A percentile compares a stretch with the other conserved stretches of the same genome.
Evolutionary conservation across 2,329 filamentous ascomycete genomes (phyloP).

Genomic region (Eutypa lata): DNA sequence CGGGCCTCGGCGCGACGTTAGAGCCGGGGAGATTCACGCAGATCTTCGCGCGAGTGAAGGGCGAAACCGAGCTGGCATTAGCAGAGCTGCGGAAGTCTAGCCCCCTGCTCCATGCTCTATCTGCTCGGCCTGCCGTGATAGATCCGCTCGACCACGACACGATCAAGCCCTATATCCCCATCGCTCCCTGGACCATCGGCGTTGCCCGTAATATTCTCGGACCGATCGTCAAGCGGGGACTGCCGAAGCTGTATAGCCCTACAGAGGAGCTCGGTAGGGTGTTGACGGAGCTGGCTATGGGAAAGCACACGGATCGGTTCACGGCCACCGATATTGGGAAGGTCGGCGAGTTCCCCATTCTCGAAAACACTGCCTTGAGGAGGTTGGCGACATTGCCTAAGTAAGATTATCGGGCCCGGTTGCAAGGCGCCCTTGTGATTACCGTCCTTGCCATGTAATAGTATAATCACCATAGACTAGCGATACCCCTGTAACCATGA

Average conservation of each 20-base stretch:
- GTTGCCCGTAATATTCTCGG: conserved; percentile 16
- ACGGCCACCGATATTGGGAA: conserved; percentile 19
- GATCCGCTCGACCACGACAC: conserved; percentile 44
- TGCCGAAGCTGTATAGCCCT: conserved; percentile 32
- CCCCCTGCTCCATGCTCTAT: conserved; percentile 50
- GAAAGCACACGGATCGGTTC: conserved; percentile 27
- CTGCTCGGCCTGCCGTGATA: conserved; percentile 57
- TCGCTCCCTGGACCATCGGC: conserved; percentile 15
- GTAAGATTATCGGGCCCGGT: too few relatives aligned
- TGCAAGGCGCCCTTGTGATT: too few relatives aligned
- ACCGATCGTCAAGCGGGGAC: conserved; percentile 16
- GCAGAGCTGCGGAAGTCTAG: conserved; percentile 46
- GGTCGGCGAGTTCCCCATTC: conserved; percentile 27
- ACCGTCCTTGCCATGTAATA: too few relatives aligned
- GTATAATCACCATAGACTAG: too few relatives aligned
- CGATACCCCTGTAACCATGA: too few relatives aligned
- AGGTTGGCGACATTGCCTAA: conserved; percentile 16
- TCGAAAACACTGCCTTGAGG: conserved; percentile 27
- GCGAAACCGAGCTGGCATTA: conserved; percentile 59
- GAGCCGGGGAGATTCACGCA: conserved; percentile 53
- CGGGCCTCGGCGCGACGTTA: conserved; percentile 59
- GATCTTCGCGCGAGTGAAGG: conserved; percentile 64
- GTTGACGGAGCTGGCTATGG: conserved; percentile 44
- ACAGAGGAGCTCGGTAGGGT: conserved; percentile 43
- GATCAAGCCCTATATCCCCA: conserved; percentile 40